Base-by-base conservation (phyloP, 495 filamentous ascomycete genomes). In the Friedmanniomyces simplex region DNA sequence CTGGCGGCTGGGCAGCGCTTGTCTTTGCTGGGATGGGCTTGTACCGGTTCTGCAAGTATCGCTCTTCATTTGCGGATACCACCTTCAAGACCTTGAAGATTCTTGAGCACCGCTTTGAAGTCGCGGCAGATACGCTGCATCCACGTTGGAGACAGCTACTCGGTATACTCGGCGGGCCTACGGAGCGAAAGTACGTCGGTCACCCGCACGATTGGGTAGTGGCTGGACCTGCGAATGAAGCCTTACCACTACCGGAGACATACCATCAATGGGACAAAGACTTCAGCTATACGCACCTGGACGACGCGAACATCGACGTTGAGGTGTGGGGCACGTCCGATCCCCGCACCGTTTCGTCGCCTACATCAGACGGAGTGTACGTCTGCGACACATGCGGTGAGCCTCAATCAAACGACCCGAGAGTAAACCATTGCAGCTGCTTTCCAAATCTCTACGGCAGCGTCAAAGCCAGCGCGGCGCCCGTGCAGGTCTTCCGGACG, bases 21-120 rank as follows among this genome's bases (percentile, higher is more conserved):
- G 65, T 72, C 1, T 72, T 72, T 54, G 69, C 69, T 20, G 68
- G 67, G 12, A 63, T 58, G 34, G 69, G 69, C 16, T 58, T 72
- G 2, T 72, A 70, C 58, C 66, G 64, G 6, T 67, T 72, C 58
- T 70, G 65, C 65, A 72, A 72, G 49, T 72, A 72, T 51, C 60
- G 69, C 37, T 57, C 65, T 1, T 60, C 64, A 2, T 69, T 68
- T 41, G 60, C 64, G 14, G 55, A 58, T 0, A 63, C 64, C 11
- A 64, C 65, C n/a, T 65, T 72, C 50, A 42, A 58, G 10, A 62
- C 51, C 0, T 62, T 72, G 12, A 55, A 54, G 14, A 52, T 47
- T 20, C 53, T 70, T 7, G 53, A 59, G 7, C 60, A 56, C 26
- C 57, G 69, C 7, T 61, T 72, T 26, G 68, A 72, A 37, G 62